Evolutionary conservation across 2,329 filamentous ascomycete species (phyloP), one percentile per base, ranked within the genome.

Genomic region (Colletotrichum neosansevieriae): DNA sequence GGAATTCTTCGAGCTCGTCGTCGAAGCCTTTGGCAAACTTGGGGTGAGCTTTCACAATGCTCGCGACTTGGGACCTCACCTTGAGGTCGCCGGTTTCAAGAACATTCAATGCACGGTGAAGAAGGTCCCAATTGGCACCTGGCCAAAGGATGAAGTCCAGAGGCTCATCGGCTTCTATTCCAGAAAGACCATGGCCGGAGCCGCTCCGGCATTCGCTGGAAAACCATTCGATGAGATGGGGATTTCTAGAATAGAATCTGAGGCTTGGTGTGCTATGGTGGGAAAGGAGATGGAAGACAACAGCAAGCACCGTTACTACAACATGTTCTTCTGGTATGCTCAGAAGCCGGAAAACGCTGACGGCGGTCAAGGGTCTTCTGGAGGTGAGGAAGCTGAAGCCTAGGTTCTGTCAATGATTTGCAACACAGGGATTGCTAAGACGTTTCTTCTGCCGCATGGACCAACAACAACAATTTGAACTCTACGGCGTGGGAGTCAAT

Each of bases 81-180:
- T 86, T 51, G 75, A 76, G 21, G 74, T 75, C 0, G 78, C 79
- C 1, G 85, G 84, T 21, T 87, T 85, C 72, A 76, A 76, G 21
- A 80, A 83, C 68, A 76, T 86, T 11, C 76, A 79, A 11, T 77
- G 80, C 58, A 75, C 79, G 60, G 77, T 80, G 17, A 79, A 81
- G 67, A 81, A 81, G 67, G 78, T 85, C 3, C 82, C 83, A 21
- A 76, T 85, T 53, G 82, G 82, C 0, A 74, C 77, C 3, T 85
- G 83, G 84, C 72, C 82, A 17, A 75, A 74, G 45, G 81, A 84
- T 67, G 77, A 77, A 75, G 67, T 15, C 29, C 74, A 81, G 40
- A 80, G 82, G 58, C 78, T 79, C 3, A 74, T 83, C 1, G 84
- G 83, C 4, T 73, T 81, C 32, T 79, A 84, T 64, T 83, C 82